A percentile compares a stretch with the other conserved stretches of the same genome.
Evolutionary conservation across 352 stramenopile genomes (phyloP).

Genomic region (Pythium folliculosum): DNA sequence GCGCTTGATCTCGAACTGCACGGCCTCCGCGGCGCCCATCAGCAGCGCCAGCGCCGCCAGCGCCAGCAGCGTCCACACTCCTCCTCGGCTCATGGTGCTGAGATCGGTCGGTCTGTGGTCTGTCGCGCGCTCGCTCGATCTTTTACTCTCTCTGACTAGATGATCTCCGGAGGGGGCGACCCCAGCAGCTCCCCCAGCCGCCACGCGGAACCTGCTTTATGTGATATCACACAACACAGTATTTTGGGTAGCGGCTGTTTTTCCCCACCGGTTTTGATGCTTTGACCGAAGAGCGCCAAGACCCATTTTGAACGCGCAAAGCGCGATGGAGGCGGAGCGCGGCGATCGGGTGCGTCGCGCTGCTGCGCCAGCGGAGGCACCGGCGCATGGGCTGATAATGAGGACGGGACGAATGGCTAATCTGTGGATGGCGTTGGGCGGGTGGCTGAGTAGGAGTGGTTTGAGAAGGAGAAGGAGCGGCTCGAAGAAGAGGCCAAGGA

Average conservation of each 20-base stretch:
- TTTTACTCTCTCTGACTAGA: slow-evolving; percentile 12
- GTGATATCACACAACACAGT: slow-evolving; percentile 9
- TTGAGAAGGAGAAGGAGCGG: slow-evolving; percentile 64
- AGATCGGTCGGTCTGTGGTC: too few species aligned
- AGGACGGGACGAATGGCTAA: too few species aligned
- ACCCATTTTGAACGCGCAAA: background rate
- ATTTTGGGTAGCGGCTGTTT: background rate
- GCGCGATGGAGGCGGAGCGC: slow-evolving; percentile 21
- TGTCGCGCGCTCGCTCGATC: slow-evolving; percentile 9
- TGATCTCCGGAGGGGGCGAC: background rate
- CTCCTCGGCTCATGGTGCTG: slow-evolving; percentile 1
- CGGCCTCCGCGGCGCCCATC: slow-evolving; percentile 38
- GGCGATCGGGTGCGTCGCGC: slow-evolving; percentile 17
- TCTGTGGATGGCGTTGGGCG: background rate
- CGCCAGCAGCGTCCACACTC: slow-evolving; percentile 4
- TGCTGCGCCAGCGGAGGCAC: background rate
- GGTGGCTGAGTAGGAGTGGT: slow-evolving; percentile 49
- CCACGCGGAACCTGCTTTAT: slow-evolving; percentile 21
- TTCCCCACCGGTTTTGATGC: background rate
- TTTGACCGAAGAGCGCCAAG: too few species aligned
- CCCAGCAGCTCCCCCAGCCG: background rate
- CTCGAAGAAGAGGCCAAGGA: slow-evolving; percentile 74
- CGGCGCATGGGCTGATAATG: too few species aligned
- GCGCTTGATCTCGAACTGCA: slow-evolving; percentile 80
- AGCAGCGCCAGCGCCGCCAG: slow-evolving; percentile 27